Conservation (phyloP, 192 early-diverging fungal species). For the Backusella circina region DNA sequence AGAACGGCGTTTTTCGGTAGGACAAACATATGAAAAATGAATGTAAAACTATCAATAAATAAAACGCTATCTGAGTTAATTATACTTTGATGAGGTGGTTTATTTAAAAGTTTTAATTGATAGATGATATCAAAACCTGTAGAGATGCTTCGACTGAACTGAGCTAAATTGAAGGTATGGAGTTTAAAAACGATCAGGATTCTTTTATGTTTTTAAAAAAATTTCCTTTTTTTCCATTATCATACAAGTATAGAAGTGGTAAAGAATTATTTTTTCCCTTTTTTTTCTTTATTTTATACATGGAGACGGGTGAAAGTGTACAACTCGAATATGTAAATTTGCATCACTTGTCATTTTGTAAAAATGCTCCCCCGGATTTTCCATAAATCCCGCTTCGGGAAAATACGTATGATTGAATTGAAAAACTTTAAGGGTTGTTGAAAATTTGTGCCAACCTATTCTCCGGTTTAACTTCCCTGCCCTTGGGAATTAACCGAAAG, state of each 20-base stretch:
- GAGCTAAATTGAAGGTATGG: background rate
- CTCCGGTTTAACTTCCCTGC: background rate
- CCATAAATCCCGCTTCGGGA: background rate
- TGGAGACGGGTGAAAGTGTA: background rate
- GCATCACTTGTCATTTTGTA: background rate
- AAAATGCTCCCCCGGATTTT: background rate
- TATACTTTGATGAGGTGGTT: background rate
- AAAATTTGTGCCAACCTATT: background rate
- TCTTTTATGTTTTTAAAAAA: background rate
- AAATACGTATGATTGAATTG: background rate
- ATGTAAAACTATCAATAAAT: background rate
- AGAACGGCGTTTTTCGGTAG: background rate
- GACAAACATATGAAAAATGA: background rate
- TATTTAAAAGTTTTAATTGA: background rate
- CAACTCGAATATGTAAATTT: background rate
- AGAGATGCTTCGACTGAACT: background rate
- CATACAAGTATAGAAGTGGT: background rate
- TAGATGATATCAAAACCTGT: background rate
- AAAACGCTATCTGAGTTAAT: background rate
- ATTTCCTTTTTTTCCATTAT: background rate
- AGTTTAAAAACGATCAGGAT: background rate
- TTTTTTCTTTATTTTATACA: background rate
- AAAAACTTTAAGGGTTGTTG: background rate
- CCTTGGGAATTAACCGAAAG: background rate
- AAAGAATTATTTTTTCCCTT: background rate